Evolutionary conservation across 2,329 filamentous ascomycete species (phyloP).

Genomic region (Colletotrichum sp.): DNA sequence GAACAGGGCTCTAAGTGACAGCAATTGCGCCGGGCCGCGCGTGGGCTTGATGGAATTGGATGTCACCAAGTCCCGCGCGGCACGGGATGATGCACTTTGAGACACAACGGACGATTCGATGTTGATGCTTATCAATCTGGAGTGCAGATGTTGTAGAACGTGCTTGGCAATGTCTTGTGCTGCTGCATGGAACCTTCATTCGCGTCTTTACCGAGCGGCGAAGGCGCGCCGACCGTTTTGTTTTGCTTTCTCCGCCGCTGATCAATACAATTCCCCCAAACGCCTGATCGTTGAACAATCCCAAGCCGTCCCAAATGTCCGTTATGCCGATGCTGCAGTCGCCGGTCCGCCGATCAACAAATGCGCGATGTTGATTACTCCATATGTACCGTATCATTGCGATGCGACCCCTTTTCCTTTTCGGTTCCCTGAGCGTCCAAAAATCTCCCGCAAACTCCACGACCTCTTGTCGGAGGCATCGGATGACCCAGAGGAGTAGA

Average conservation of each 20-base stretch:
- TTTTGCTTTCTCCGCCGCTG: neutral
- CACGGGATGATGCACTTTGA: neutral
- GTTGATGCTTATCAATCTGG: neutral
- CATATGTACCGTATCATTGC: neutral
- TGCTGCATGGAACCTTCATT: neutral
- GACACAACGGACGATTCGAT: neutral
- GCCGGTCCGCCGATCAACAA: neutral
- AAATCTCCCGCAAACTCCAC: slow-evolving; percentile 16
- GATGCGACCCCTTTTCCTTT: slow-evolving; percentile 8
- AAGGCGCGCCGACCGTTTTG: neutral
- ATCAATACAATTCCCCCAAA: neutral
- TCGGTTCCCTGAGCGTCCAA: neutral
- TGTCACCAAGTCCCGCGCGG: neutral
- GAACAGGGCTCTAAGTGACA: neutral
- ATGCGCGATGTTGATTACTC: neutral
- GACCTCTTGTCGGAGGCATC: neutral
- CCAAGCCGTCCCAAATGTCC: neutral
- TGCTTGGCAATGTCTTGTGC: neutral
- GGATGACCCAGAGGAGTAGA: neutral
- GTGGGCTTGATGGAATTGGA: neutral
- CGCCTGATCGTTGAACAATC: neutral
- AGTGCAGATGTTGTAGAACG: neutral
- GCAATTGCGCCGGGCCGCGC: neutral
- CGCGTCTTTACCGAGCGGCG: neutral
- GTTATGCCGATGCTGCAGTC: neutral